Evolutionary conservation across 2,329 filamentous ascomycete species (phyloP).

Genomic region (Kalaharituber pfeilii): DNA sequence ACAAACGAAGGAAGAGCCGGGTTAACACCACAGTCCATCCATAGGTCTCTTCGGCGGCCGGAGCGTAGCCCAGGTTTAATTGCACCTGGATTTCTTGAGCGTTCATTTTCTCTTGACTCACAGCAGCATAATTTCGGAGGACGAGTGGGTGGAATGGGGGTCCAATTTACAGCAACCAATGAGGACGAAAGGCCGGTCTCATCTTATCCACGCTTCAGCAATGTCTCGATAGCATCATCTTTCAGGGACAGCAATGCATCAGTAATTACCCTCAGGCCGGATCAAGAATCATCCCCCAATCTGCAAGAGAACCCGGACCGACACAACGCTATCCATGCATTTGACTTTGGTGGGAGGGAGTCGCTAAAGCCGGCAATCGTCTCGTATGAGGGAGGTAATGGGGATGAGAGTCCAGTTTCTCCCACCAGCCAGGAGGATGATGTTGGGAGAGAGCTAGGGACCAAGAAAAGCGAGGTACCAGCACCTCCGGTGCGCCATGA

Average conservation of each 20-base stretch:
- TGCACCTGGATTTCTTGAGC: background rate
- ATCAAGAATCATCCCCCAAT: background rate
- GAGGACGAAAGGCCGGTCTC: background rate
- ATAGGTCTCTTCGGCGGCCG: conserved; percentile 11
- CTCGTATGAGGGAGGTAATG: background rate
- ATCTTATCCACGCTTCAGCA: background rate
- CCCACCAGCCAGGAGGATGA: background rate
- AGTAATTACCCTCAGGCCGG: background rate
- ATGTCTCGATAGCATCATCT: background rate
- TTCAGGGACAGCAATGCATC: background rate
- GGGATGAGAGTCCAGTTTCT: background rate
- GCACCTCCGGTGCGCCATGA: background rate
- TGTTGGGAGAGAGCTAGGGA: background rate
- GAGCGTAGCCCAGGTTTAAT: conserved; percentile 11
- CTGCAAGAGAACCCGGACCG: background rate
- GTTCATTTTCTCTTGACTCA: background rate
- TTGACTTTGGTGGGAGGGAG: conserved; percentile 2
- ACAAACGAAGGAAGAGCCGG: conserved; percentile 2
- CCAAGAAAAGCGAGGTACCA: conserved; percentile 1
- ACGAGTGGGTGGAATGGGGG: background rate
- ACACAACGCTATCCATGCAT: background rate
- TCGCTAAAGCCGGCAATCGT: background rate
- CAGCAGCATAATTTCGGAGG: background rate
- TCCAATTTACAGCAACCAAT: background rate
- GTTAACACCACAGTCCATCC: conserved; percentile 12